Evolutionary conservation across 768 basidiomycete species (phyloP).

Genomic region (Lactarius pseudohatsudake): DNA sequence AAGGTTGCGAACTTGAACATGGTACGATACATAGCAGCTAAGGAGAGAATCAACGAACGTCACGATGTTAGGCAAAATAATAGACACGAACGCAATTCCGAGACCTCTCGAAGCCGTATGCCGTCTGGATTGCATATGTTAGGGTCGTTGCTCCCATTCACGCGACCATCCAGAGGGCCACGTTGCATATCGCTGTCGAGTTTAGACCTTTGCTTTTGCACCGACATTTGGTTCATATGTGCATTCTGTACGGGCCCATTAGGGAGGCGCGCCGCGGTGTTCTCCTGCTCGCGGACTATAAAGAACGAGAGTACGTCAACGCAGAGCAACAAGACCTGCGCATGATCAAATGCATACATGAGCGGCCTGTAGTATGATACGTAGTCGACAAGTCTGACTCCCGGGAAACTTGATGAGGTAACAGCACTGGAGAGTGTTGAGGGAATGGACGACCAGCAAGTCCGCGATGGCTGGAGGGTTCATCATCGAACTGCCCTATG

Average conservation of each 20-base stretch:
- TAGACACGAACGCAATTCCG: constrained; percentile 60
- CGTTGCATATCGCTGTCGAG: not conserved
- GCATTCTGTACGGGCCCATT: not conserved
- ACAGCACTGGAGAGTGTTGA: not conserved
- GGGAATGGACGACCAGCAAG: not conserved
- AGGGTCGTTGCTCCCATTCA: not conserved
- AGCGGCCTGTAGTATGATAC: not conserved
- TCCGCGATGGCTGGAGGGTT: not conserved
- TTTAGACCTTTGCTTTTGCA: not conserved
- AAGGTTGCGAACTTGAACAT: constrained; percentile 89
- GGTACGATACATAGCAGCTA: constrained; percentile 78
- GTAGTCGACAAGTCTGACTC: not conserved
- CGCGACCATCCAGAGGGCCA: not conserved
- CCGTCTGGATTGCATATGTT: constrained; percentile 38
- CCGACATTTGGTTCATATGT: not conserved
- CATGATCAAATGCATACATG: constrained; percentile 4
- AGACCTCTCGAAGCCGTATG: constrained; percentile 63
- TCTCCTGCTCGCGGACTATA: constrained; percentile 2
- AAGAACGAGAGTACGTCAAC: not conserved
- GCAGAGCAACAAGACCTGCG: not conserved
- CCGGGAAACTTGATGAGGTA: not conserved
- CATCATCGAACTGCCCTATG: not conserved
- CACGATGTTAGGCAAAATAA: not conserved
- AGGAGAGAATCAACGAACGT: not conserved
- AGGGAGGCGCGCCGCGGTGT: not conserved